Evolutionary conservation across 2,329 filamentous ascomycete species (phyloP).

Genomic region (Dactylellina parvicollis): DNA sequence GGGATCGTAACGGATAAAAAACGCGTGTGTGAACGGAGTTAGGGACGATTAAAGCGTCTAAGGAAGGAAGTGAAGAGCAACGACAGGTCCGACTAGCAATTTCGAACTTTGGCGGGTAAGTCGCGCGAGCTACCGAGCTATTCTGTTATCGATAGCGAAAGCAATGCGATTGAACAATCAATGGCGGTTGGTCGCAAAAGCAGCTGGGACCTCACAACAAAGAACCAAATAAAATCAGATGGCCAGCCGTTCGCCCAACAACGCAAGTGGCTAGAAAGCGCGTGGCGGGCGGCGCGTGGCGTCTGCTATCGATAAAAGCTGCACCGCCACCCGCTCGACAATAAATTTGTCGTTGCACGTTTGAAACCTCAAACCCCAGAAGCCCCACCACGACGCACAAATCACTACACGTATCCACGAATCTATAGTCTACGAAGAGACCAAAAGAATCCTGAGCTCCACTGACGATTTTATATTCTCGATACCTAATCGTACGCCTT

Average conservation of each 20-base stretch:
- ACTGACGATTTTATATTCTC: too few species aligned
- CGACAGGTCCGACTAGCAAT: neutral
- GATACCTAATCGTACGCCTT: neutral
- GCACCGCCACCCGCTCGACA: constrained; percentile 42
- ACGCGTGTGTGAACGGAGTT: constrained; percentile 24
- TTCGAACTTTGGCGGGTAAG: neutral
- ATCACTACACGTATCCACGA: constrained; percentile 11
- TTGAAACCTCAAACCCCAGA: constrained; percentile 23
- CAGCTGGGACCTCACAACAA: constrained; percentile 17
- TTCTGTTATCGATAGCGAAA: neutral
- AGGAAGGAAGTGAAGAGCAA: neutral
- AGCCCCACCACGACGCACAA: constrained; percentile 44
- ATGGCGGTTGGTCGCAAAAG: constrained; percentile 8
- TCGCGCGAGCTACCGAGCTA: constrained; percentile 6
- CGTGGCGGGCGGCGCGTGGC: neutral
- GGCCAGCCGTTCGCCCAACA: constrained; percentile 32
- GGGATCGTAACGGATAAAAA: neutral
- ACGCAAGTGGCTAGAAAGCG: constrained; percentile 4
- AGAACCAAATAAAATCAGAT: constrained; percentile 22
- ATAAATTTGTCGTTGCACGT: constrained; percentile 48
- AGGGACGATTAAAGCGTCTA: neutral
- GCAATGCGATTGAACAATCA: neutral
- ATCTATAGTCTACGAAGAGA: neutral
- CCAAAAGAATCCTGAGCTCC: constrained; percentile 13
- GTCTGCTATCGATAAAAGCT: constrained; percentile 52